Evolutionary conservation across 108 stramenopile genomes (phyloP), one percentile per base, ranked within the genome.

Genomic region (Cyclotella cryptica): DNA sequence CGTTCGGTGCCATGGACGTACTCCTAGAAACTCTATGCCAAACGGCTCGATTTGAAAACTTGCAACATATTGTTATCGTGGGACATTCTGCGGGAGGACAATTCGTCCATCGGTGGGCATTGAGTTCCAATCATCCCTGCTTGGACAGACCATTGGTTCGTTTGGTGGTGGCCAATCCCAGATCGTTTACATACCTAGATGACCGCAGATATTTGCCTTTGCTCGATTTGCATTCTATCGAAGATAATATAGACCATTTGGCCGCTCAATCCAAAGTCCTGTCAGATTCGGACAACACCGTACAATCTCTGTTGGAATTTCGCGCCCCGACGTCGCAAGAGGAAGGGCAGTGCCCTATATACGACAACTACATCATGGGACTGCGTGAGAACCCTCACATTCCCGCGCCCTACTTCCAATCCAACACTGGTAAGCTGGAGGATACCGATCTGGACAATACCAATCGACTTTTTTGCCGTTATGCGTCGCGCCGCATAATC

Each of bases 51-150:
- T 88, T 89, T 76, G 89, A 88, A 11, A 68, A 72, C n/a, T 71
- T 92, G 72, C 19, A 80, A 67, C 66, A 69, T 14, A 78, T 95
- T 18, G 78, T 88, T 13, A 78, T 93, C 3, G 88, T 85, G 11
- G 94, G 94, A 13, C 94, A 95, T 81, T 90, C 89, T 18, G 92
- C 94, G 19, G 92, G 94, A 40, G 94, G 90, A 11, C 94, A 95
- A 72, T 74, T 87, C 22, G 70, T 84, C 4, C 94, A 95, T 27
- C 85, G 92, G 22, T 95, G 91, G 91, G 88, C 86, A 26, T 65
- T 95, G 12, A 81, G 88, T 3, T 93, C 94, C 29, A 78, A 80
- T 55, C 84, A 69, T 67, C 69, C 65, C 58, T 72, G 72, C 26
- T 70, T 78, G 41, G 77, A 60, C 21, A 77, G 70, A 60, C 55